Base-by-base conservation (phyloP, 345 rosid genomes). In the Ricinus communis region DNA sequence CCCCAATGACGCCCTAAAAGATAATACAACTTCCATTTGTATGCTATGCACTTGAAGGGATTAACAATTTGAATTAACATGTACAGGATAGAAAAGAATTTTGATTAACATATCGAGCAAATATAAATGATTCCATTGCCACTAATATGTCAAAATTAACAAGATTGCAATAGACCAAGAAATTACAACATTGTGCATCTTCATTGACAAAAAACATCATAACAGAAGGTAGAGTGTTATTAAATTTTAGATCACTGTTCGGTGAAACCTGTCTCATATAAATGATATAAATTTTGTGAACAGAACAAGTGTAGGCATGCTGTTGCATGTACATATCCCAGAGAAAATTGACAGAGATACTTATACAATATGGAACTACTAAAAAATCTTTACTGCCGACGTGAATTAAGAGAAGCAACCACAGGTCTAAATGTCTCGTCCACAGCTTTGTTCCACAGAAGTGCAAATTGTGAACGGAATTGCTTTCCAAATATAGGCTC, bases 391-490 rank as follows among this genome's bases (percentile, higher is more conserved):
- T 89, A 87, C 90, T 86, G 87, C 70, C 83, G 84, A 62, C 90
- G 88, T 3, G 98, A 90, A 73, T 88, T 85, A 64, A 89, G 76
- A 55, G 79, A 84, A 40, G 81, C 84, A 71, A 95, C 84, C 11
- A 86, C 66, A 47, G 95, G 91, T 66, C 83, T 87, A 61, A 93
- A 87, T 62, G 89, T 79, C 80, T 82, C 82, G 65, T 96, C 98
- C 71, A 93, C 96, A 61, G 95, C 82, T 84, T 81, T 84, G 90
- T 93, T 88, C 98, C 99, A 89, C 69, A 82, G 18, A 58, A 80
- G 86, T 55, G 87, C 90, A 62, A 85, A 56, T 73, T 88, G 87
- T 1, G 83, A 71, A 21, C 85, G 88, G 41, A 79, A 87, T 52
- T 84, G 78, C 81, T 82, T 86, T 65, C 94, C 89, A 2, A 88